Evolutionary conservation across 1,139 yeast genomes (phyloP).

Genomic region (Suhomyces wounanorum): DNA sequence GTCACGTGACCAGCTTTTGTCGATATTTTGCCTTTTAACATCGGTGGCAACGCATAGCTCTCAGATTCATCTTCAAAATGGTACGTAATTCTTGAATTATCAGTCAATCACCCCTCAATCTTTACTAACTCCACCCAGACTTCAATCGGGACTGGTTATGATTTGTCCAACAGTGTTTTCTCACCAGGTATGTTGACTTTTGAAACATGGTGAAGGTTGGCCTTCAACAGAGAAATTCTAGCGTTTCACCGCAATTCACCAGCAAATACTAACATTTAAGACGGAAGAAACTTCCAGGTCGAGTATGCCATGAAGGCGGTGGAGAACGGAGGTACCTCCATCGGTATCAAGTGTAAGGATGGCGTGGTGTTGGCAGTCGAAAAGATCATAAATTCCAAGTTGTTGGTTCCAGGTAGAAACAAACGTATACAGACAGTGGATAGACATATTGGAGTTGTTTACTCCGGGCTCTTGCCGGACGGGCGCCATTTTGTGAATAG

Average conservation of each 20-base stretch:
- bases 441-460: slow-evolving; percentile 89
- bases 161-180: slow-evolving; percentile 89
- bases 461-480: slow-evolving; percentile 94
- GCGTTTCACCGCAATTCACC: background rate
- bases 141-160: slow-evolving; percentile 97
- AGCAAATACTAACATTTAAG: slow-evolving; percentile 44
- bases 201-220: background rate
- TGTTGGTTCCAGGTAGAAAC: slow-evolving; percentile 87
- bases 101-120: background rate
- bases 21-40: slow-evolving; percentile 5
- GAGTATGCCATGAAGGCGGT: slow-evolving; percentile 98
- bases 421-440: slow-evolving; percentile 90
- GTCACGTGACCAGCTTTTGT: slow-evolving; percentile 2
- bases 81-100: slow-evolving; percentile 11
- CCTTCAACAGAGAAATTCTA: background rate
- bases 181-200: slow-evolving; percentile 40
- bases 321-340: slow-evolving; percentile 93
- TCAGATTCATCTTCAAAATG: slow-evolving; percentile 10
- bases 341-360: slow-evolving; percentile 89
- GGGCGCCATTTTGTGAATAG: slow-evolving; percentile 92
- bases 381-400: slow-evolving; percentile 81
- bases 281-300: slow-evolving; percentile 97
- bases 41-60: slow-evolving; percentile 15
- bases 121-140: slow-evolving; percentile 45
- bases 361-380: slow-evolving; percentile 97